Evolutionary conservation across 129 eudicot species (phyloP), one percentile per base, ranked within the genome.

Genomic region (Calendula officinalis): DNA sequence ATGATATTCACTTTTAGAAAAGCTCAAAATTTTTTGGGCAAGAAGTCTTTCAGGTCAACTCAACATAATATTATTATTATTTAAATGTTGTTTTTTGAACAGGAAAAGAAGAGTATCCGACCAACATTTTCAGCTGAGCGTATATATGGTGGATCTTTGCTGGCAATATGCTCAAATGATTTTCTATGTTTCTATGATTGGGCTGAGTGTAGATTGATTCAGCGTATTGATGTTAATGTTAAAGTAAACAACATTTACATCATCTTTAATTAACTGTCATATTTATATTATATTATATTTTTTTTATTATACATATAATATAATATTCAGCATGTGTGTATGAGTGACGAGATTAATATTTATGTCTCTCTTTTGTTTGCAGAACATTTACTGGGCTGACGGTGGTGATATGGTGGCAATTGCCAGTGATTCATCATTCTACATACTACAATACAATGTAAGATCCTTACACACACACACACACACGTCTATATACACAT

Each of bases 361-460:
- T 60, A 38, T 50, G 49, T 52, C 16, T 69, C 15, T 41, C 32
- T 16, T 55, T 17, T 14, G 35, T 74, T 72, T 77, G 34, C 81
- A 90, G 97, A 90, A 86, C 75, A 86, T 90, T 61, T 90, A 86
- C 82, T 90, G 97, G 97, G 95, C 97, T 11, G 97, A 90, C 59
- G 80, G 97, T 67, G 97, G 97, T 73, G 97, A 90, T 53, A 74
- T 90, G 82, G 92, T 90, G 71, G 80, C 89, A 50, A 84, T 90
- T 79, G 92, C 95, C 37, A 90, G 97, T 71, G 97, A 90, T 76
- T 39, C 95, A 49, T 90, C 95, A 34, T 90, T 90, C 76, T 84
- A 86, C 85, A 82, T 90, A 68, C 87, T 90, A 48, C 83, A 87
- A 73, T 90, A 81, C 79, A 90, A 87, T 63, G 97, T 90, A 63